A percentile compares a stretch with the other conserved stretches of the same genome.
Evolutionary conservation across 2,329 filamentous ascomycete species (phyloP).

Genomic region (Fusarium hostae): DNA sequence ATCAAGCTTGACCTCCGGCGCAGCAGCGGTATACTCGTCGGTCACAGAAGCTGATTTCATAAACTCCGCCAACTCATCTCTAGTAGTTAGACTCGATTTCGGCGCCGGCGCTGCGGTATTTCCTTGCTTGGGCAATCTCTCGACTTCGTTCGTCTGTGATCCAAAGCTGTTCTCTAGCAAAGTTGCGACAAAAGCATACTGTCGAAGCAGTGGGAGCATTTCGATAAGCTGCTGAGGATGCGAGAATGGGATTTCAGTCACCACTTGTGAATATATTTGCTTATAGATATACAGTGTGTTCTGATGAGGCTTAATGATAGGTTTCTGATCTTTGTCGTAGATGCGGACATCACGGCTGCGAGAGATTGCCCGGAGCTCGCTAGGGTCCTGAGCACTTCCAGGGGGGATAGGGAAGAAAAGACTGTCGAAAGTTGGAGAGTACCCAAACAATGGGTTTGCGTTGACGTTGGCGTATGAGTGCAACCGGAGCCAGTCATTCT

Average conservation of each 20-base stretch:
- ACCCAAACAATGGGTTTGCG: conserved; percentile 49
- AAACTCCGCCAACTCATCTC: conserved; percentile 50
- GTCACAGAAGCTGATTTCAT: conserved; percentile 32
- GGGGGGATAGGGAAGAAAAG: conserved; percentile 66
- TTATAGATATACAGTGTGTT: conserved; percentile 78
- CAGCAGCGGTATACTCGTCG: background rate
- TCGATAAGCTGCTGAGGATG: conserved; percentile 81
- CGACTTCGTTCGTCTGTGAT: conserved; percentile 44
- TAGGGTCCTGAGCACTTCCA: conserved; percentile 63
- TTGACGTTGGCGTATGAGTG: conserved; percentile 65
- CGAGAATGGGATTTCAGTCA: conserved; percentile 78
- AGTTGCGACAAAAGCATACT: conserved; percentile 77
- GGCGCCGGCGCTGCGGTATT: background rate
- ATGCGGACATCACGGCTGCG: conserved; percentile 60
- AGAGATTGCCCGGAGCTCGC: conserved; percentile 66
- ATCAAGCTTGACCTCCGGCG: conserved; percentile 55
- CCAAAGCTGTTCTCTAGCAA: conserved; percentile 72
- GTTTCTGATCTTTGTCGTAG: conserved; percentile 47
- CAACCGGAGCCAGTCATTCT: conserved; percentile 70
- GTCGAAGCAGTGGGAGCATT: conserved; percentile 78
- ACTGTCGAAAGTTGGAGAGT: conserved; percentile 65
- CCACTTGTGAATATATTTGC: conserved; percentile 73
- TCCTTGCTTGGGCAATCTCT: conserved; percentile 10
- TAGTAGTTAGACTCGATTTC: conserved; percentile 43
- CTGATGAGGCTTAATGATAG: conserved; percentile 54